Conservation (phyloP, 306 rosid species). For the Inga leiocalycina region DNA sequence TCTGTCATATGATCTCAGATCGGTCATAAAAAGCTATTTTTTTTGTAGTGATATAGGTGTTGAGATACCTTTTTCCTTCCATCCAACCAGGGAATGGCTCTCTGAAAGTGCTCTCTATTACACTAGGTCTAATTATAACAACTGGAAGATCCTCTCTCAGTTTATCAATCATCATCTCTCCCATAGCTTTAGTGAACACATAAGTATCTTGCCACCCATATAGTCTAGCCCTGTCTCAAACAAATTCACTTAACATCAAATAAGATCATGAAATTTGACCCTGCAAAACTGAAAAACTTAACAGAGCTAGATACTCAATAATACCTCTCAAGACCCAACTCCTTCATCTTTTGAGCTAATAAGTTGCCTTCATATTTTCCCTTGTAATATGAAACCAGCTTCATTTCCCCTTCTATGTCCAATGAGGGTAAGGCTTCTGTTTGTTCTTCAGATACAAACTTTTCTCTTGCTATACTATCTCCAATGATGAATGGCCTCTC, state of each 20-base stretch:
- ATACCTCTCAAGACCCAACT: constrained; percentile 27
- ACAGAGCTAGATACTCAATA: background rate
- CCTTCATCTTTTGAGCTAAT: constrained; percentile 79
- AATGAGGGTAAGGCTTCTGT: constrained; percentile 46
- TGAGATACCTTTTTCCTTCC: constrained; percentile 87
- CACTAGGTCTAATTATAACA: constrained; percentile 86
- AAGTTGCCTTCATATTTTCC: constrained; percentile 51
- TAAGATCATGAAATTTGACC: constrained; percentile 22
- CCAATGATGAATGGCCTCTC: constrained; percentile 79
- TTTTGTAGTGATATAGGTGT: background rate
- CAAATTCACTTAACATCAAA: constrained; percentile 1
- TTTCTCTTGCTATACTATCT: constrained; percentile 73
- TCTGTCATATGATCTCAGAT: constrained; percentile 21
- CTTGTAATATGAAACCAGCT: constrained; percentile 53
- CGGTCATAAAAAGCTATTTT: background rate
- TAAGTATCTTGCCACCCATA: constrained; percentile 98
- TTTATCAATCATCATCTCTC: constrained; percentile 88
- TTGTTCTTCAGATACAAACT: constrained; percentile 45
- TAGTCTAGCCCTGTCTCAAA: constrained; percentile 61
- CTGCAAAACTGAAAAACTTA: background rate
- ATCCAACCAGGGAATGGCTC: constrained; percentile 98
- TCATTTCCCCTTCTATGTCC: constrained; percentile 76
- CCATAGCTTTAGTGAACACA: constrained; percentile 98
- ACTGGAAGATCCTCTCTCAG: constrained; percentile 85
- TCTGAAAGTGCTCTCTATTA: constrained; percentile 89